Evolutionary conservation across 495 filamentous ascomycete species (phyloP), one percentile per base, ranked within the genome.

Genomic region (Lasiosphaeria hispida): DNA sequence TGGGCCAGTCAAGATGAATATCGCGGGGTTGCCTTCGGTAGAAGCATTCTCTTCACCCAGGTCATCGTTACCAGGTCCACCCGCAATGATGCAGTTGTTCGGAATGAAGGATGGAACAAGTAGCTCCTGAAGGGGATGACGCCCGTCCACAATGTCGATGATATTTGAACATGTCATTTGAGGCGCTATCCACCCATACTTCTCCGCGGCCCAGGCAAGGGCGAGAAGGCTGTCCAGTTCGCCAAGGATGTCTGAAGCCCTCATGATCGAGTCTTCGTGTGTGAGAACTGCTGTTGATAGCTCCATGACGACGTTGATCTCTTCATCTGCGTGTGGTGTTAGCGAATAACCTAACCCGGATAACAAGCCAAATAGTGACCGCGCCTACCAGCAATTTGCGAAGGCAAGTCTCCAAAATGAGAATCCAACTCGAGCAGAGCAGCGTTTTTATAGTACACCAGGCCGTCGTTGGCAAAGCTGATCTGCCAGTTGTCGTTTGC

Each of bases 211-310:
- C 63, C 86, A 82, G 6, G 91, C 85, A 53, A 98, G 75, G 3
- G 94, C 92, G 52, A 93, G 75, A 18, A 96, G 75, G 67, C 92
- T 93, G 65, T 97, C 93, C 36, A 98, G 82, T 62, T 97, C 90
- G 15, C 91, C 92, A 66, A 88, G 88, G 9, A 92, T 71, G 62
- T 90, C 85, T 1, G 91, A 94, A 18, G 86, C 84, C 7, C 73
- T 63, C 6, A 82, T 76, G 4, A 97, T 80, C 8, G 85, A 67
- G 13, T 80, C 75, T 68, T 93, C 88, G 60, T 88, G 85, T 55
- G 85, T 77, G 4, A 96, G 76, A 30, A 97, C 80, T 53, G 75
- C 75, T 33, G 89, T 83, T 1, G 90, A 85, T 34, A 97, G 80
- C 11, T 86, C 79, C 69, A 96, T 86, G 4, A 93, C 81, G 19